Evolutionary conservation across 2,329 filamentous ascomycete species (phyloP).

Genomic region (Monosporascus ibericus): DNA sequence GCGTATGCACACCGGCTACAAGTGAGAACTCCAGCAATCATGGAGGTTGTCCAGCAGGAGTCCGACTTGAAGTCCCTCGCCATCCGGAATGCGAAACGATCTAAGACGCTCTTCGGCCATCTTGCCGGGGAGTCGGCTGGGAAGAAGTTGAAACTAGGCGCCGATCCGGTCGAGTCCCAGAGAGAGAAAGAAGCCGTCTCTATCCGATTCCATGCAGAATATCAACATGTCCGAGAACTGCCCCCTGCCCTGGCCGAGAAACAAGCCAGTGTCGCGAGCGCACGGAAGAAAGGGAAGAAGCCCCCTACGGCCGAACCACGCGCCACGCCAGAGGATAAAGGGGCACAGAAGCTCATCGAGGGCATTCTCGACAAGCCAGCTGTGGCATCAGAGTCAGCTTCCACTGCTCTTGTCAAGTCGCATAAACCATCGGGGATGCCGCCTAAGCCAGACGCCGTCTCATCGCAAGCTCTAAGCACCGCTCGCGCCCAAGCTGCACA

Average conservation of each 20-base stretch:
- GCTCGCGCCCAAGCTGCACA: conserved; percentile 31
- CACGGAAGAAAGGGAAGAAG: conserved; percentile 23
- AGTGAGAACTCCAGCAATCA: conserved; percentile 1
- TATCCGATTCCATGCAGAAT: conserved; percentile 26
- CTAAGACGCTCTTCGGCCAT: conserved; percentile 22
- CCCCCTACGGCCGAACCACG: conserved; percentile 17
- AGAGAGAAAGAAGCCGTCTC: conserved; percentile 24
- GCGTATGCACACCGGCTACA: too few species aligned
- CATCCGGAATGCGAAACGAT: conserved; percentile 22
- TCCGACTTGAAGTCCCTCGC: conserved; percentile 23
- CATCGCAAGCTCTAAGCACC: conserved; percentile 20
- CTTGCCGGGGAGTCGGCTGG: conserved; percentile 15
- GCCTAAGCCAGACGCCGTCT: not conserved
- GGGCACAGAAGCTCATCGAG: conserved; percentile 62
- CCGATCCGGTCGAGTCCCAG: conserved; percentile 18
- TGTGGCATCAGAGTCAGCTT: conserved; percentile 20
- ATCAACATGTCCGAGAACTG: conserved; percentile 21
- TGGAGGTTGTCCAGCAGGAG: conserved; percentile 16
- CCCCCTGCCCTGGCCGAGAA: conserved; percentile 29
- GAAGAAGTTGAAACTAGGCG: conserved; percentile 21
- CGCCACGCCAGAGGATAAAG: conserved; percentile 29
- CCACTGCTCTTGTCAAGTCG: conserved; percentile 31
- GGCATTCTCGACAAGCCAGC: conserved; percentile 44
- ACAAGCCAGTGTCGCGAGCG: conserved; percentile 25
- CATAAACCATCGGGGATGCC: conserved; percentile 2